These are phyloP conservation scores for Sclerospora graminicola DNA, from an alignment of 352 stramenopile genomes.

Conservation along the genomic window DNA sequence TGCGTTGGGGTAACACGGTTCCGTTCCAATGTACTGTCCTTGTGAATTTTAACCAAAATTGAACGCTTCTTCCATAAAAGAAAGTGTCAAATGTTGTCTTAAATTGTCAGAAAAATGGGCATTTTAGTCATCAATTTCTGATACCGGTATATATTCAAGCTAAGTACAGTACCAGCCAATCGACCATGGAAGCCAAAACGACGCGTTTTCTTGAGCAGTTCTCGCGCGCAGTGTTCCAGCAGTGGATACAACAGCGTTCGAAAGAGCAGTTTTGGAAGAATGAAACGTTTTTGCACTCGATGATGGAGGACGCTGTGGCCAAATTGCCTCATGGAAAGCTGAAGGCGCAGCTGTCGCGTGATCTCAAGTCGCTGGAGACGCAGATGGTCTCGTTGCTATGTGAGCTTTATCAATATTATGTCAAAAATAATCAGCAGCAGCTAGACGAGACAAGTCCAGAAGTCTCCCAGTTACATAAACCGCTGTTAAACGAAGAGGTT, in stretches of 20 bases:
- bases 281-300: slow-evolving; percentile 19
- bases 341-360: slow-evolving; percentile 31
- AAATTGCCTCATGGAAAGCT: slow-evolving; percentile 45
- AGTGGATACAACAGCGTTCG: slow-evolving; percentile 33
- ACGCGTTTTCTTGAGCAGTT: slow-evolving; percentile 55
- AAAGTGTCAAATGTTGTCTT: too few species aligned
- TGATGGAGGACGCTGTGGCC: slow-evolving; percentile 47
- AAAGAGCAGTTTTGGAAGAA: slow-evolving; percentile 45
- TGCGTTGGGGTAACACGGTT: too few species aligned
- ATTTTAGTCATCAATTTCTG: too few species aligned
- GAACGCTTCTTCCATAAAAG: too few species aligned
- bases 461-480: background rate
- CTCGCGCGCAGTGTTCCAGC: slow-evolving; percentile 35
- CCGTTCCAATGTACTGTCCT: too few species aligned
- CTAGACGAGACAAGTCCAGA: background rate
- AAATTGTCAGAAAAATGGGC: too few species aligned
- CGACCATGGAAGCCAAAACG: slow-evolving; percentile 31
- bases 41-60: too few species aligned
- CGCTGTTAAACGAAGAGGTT: slow-evolving; percentile 41
- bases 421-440: slow-evolving; percentile 8
- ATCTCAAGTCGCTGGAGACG: slow-evolving; percentile 19
- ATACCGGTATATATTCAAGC: too few species aligned
- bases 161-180: slow-evolving; percentile 1
- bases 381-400: slow-evolving; percentile 26
- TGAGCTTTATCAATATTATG: slow-evolving; percentile 19